Conservation (phyloP, 768 basidiomycete species). For the Suillus luteus region DNA sequence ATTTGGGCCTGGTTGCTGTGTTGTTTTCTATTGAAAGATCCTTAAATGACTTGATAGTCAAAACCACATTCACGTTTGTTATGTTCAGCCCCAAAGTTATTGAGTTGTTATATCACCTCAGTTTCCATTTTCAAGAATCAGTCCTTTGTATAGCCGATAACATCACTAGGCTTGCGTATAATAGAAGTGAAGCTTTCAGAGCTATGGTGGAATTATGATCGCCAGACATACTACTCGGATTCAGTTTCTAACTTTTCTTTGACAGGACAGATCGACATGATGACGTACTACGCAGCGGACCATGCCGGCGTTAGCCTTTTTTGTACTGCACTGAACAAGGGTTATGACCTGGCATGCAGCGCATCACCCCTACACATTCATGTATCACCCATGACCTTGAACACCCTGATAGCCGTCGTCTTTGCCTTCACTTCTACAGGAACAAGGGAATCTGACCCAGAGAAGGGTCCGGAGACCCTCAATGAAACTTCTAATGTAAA, state of each 20-base stretch:
- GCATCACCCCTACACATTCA: not conserved
- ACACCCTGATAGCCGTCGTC: not conserved
- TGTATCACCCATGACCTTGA: not conserved
- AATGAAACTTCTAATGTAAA: conserved; percentile 8
- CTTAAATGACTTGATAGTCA: not conserved
- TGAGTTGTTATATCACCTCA: not conserved
- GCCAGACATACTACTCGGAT: too few species aligned
- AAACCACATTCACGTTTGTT: not conserved
- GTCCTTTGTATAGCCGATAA: not conserved
- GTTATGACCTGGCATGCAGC: not conserved
- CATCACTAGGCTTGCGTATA: not conserved
- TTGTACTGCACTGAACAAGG: not conserved
- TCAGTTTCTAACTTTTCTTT: too few species aligned
- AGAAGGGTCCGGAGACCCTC: conserved; percentile 10
- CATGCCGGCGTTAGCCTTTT: conserved; percentile 2
- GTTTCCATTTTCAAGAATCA: not conserved
- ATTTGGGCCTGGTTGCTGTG: not conserved
- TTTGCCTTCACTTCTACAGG: not conserved
- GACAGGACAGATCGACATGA: not conserved
- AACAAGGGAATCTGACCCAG: not conserved
- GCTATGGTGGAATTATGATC: too few species aligned
- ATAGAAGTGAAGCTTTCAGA: not conserved
- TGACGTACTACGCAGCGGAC: not conserved
- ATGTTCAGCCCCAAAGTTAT: not conserved
- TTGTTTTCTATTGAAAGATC: not conserved